These are phyloP conservation scores for Trichoderma cornu-damae DNA, from an alignment of 2,329 filamentous ascomycete genomes.

Conservation along the genomic window DNA sequence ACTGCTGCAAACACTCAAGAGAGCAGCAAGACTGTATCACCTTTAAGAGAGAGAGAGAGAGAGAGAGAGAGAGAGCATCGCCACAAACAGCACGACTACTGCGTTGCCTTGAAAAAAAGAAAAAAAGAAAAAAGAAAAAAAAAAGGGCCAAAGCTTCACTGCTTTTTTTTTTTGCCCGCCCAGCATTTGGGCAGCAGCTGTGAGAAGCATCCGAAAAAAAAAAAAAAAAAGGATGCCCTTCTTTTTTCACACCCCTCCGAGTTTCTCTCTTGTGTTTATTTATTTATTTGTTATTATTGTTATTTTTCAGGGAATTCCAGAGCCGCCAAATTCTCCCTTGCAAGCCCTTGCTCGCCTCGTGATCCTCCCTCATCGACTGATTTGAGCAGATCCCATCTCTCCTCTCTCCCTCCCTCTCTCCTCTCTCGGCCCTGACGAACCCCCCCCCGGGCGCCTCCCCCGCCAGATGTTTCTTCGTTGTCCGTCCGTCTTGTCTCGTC, in stretches of 20 bases:
- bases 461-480: conserved; percentile 15
- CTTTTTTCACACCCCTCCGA: too few relatives aligned
- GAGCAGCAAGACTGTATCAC: neutral
- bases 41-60: too few relatives aligned
- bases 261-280: neutral
- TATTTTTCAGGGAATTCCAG: neutral
- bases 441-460: neutral
- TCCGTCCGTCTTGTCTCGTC: too few relatives aligned
- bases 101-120: too few relatives aligned
- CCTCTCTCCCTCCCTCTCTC: too few relatives aligned
- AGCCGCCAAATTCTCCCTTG: conserved; percentile 15
- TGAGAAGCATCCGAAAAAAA: too few relatives aligned
- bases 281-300: neutral
- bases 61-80: neutral
- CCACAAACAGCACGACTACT: neutral
- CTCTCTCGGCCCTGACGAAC: conserved; percentile 1
- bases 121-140: too few relatives aligned
- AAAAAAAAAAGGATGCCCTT: too few relatives aligned
- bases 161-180: too few relatives aligned
- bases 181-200: too few relatives aligned
- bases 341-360: conserved; percentile 6
- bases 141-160: too few relatives aligned
- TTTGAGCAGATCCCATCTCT: conserved; percentile 18
- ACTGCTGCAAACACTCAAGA: conserved; percentile 5
- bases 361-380: conserved; percentile 18